Evolutionary conservation across 495 filamentous ascomycete genomes (phyloP).

Genomic region (Astrocystis sublimbata): DNA sequence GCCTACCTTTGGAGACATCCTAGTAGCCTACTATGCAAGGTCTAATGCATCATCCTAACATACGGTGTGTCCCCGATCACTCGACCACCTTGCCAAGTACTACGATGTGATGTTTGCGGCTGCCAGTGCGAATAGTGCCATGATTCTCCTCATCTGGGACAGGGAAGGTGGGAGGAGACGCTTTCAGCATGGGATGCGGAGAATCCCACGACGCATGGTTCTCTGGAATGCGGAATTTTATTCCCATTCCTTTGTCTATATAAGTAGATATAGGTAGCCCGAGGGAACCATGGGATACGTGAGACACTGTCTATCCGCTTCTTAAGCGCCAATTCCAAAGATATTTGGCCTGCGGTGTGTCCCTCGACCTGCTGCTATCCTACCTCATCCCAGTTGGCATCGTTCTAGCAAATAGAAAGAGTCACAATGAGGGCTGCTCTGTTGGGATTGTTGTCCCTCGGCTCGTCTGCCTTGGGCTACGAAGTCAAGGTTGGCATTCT

Average conservation of each 20-base stretch:
- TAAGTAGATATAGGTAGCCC: neutral
- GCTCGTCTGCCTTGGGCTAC: constrained; percentile 28
- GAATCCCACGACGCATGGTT: neutral
- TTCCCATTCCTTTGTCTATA: neutral
- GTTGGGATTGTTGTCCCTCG: neutral
- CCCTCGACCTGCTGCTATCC: neutral
- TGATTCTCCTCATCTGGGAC: constrained; percentile 2
- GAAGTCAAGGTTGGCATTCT: constrained; percentile 29
- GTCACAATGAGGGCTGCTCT: constrained; percentile 7
- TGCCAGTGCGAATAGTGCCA: neutral
- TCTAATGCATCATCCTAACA: neutral
- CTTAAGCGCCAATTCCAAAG: neutral
- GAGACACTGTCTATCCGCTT: constrained; percentile 1
- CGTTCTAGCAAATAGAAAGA: neutral
- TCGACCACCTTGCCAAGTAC: constrained; percentile 3
- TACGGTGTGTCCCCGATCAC: neutral
- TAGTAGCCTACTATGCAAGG: neutral
- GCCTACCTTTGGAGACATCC: neutral
- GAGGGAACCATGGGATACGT: neutral
- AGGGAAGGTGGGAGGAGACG: constrained; percentile 8
- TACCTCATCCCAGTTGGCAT: neutral
- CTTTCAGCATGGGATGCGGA: constrained; percentile 7
- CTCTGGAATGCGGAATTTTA: neutral
- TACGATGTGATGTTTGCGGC: neutral
- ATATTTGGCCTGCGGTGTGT: neutral